A percentile compares a stretch with the other conserved stretches of the same genome.
Evolutionary conservation across 108 stramenopile species (phyloP).

Genomic region (Conticribra guillardii): DNA sequence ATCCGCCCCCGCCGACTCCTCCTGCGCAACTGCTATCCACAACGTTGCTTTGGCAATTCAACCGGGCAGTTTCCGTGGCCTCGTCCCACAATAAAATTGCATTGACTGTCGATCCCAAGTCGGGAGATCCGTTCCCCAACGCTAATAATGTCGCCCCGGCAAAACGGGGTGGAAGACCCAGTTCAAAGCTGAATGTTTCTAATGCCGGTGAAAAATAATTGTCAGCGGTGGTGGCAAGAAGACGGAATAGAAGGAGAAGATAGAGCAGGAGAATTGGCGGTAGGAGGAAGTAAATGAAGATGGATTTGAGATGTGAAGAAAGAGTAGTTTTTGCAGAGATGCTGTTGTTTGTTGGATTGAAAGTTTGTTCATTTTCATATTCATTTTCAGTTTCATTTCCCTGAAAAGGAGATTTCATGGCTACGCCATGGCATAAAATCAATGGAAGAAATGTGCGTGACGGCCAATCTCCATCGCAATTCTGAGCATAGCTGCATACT

Average conservation of each 20-base stretch:
- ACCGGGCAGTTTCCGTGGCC: not conserved
- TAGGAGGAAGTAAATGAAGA: slow-evolving; percentile 20
- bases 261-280: slow-evolving; percentile 27
- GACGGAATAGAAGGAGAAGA: slow-evolving; percentile 47
- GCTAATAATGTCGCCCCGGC: slow-evolving; percentile 87
- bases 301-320: not conserved
- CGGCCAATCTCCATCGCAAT: slow-evolving; percentile 32
- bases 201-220: slow-evolving; percentile 79
- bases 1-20: slow-evolving; percentile 33
- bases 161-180: slow-evolving; percentile 70
- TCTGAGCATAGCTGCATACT: slow-evolving; percentile 32
- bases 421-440: slow-evolving; percentile 25
- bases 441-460: slow-evolving; percentile 31
- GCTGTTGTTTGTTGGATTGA: not conserved
- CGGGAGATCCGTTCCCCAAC: slow-evolving; percentile 85
- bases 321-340: not conserved
- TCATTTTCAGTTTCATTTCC: not conserved
- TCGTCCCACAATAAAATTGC: slow-evolving; percentile 50
- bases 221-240: slow-evolving; percentile 82
- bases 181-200: slow-evolving; percentile 55
- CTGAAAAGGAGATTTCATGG: not conserved
- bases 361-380: not conserved
- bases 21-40: not conserved
- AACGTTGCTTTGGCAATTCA: slow-evolving; percentile 38
- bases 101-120: slow-evolving; percentile 70